These are phyloP conservation scores for Arabis alpina DNA, from an alignment of 345 rosid species.

Conservation along the genomic window DNA sequence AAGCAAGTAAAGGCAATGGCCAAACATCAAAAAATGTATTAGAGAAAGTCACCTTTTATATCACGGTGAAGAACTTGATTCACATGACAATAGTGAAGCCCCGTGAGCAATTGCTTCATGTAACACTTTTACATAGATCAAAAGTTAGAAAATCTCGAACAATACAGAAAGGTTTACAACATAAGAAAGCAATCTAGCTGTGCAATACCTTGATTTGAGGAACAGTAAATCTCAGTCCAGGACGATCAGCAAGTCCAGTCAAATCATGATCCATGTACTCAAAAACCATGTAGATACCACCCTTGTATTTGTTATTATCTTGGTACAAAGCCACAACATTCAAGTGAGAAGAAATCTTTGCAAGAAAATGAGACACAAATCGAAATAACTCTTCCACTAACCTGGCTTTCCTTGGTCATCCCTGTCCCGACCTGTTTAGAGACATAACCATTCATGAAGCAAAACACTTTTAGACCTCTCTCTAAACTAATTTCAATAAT, in stretches of 20 bases:
- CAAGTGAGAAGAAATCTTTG: no score
- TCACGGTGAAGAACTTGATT: slow-evolving; percentile 99
- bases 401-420: slow-evolving; percentile 93
- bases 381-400: slow-evolving; percentile 4
- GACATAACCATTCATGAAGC: slow-evolving; percentile 14
- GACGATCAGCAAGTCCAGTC: slow-evolving; percentile 96
- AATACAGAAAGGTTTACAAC: background rate
- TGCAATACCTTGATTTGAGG: slow-evolving; percentile 87
- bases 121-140: slow-evolving; percentile 63
- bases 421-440: slow-evolving; percentile 70
- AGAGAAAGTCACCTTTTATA: slow-evolving; percentile 65
- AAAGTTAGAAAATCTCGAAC: slow-evolving; percentile 15
- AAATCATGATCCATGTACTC: slow-evolving; percentile 98
- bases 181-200: slow-evolving; percentile 8
- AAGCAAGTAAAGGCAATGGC: slow-evolving; percentile 4
- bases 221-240: slow-evolving; percentile 88
- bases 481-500: background rate
- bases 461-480: background rate
- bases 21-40: background rate
- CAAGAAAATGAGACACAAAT: no score
- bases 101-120: slow-evolving; percentile 96
- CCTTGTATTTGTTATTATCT: slow-evolving; percentile 93
- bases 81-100: slow-evolving; percentile 93
- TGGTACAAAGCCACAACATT: background rate
- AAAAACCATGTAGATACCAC: slow-evolving; percentile 97